These are phyloP conservation scores for Cerioporus squamosus DNA, from an alignment of 1,284 basidiomycete genomes.

Conservation along the genomic window DNA sequence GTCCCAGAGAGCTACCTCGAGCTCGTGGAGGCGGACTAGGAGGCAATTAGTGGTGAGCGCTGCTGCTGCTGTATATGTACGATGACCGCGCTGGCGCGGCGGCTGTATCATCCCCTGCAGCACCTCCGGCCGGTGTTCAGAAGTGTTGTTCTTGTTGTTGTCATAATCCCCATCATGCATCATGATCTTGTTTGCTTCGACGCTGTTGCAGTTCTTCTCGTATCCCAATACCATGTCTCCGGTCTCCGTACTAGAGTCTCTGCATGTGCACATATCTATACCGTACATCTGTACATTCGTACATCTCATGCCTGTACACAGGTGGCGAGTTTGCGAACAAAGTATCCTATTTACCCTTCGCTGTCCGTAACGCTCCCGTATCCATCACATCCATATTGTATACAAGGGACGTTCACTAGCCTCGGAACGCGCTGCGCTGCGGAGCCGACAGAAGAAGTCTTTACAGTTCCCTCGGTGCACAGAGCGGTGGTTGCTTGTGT, in stretches of 20 bases:
- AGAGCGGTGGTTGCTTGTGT: too few relatives aligned
- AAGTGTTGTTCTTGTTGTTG: not conserved
- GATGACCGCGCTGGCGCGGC: conserved; percentile 26
- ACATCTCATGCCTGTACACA: not conserved
- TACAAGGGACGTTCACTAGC: too few relatives aligned
- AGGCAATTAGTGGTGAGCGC: conserved; percentile 8
- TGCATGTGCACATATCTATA: conserved; percentile 11
- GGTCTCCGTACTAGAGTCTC: conserved; percentile 4
- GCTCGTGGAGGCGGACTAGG: conserved; percentile 39
- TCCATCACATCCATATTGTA: too few relatives aligned
- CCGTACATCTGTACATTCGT: conserved; percentile 10
- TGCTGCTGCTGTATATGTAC: not conserved
- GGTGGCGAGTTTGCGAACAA: not conserved
- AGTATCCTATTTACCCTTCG: conserved; percentile 1
- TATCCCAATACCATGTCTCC: not conserved
- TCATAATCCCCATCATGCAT: conserved; percentile 1
- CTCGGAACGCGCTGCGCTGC: too few relatives aligned
- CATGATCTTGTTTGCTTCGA: conserved; percentile 9
- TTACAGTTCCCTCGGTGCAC: too few relatives aligned
- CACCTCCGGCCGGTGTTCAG: not conserved
- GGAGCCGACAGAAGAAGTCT: too few relatives aligned
- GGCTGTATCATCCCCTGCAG: conserved; percentile 14
- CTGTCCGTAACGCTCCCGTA: too few relatives aligned
- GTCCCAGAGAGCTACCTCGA: conserved; percentile 75
- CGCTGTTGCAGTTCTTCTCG: not conserved